A percentile compares a stretch with the other conserved stretches of the same genome.
phyloP scores from a whole-genome alignment of 176 grass and related monocot genomes.

The Pharus latifolius region DNA sequence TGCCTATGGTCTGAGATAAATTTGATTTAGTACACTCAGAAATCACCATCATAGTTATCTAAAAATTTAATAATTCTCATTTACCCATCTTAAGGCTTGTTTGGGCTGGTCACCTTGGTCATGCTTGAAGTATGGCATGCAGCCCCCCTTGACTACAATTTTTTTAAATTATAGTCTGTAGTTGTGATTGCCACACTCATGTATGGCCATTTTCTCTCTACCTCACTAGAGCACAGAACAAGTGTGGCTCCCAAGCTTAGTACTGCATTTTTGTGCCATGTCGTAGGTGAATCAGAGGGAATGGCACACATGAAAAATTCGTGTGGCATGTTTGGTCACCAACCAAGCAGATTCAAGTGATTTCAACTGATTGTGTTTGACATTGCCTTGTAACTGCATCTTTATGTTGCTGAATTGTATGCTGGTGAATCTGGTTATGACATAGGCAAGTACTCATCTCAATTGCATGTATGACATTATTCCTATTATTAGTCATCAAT shows the following conservation, averaged over 20 bases:
- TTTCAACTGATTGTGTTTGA: neutral
- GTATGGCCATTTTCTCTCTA: neutral
- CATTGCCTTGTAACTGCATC: neutral
- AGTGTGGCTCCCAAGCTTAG: neutral
- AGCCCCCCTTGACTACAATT: neutral
- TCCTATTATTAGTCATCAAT: no score
- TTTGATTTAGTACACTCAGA: neutral
- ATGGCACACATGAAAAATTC: no score
- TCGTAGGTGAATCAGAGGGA: no score
- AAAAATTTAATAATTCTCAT: neutral
- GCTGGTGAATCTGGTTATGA: neutral
- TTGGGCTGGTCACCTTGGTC: neutral
- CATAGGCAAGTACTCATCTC: no score
- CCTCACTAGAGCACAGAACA: neutral
- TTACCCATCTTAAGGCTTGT: neutral
- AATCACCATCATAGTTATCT: neutral
- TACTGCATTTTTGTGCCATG: neutral
- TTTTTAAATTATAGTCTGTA: neutral
- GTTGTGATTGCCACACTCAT: neutral
- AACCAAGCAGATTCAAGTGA: neutral
- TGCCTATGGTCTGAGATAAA: constrained; percentile 19
- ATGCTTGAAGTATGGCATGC: neutral
- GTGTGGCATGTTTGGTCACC: no score
- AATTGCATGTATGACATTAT: no score
- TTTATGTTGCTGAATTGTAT: neutral